These are phyloP conservation scores for Hirsutella rhossiliensis DNA, from an alignment of 2,329 filamentous ascomycete species.

Conservation along the genomic window DNA sequence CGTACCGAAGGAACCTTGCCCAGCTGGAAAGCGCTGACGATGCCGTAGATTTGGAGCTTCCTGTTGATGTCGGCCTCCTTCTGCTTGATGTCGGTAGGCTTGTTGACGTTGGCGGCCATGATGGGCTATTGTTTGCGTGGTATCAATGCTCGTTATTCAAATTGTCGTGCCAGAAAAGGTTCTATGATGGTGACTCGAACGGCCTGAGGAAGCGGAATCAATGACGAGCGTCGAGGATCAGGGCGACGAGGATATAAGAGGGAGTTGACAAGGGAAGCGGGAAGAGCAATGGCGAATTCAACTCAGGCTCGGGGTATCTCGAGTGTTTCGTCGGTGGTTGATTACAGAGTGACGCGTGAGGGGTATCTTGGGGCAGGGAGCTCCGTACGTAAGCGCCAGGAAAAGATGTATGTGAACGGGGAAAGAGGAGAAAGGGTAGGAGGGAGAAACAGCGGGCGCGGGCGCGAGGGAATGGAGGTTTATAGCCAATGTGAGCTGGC, in stretches of 20 bases:
- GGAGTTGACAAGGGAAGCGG: no score
- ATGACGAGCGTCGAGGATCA: no score
- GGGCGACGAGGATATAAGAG: no score
- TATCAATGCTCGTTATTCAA: neutral
- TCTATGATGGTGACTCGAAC: neutral
- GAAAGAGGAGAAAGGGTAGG: neutral
- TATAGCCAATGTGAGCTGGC: slow-evolving; percentile 7
- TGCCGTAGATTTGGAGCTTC: slow-evolving; percentile 93
- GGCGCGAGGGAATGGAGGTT: slow-evolving; percentile 6
- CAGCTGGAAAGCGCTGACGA: slow-evolving; percentile 69
- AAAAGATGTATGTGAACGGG: neutral
- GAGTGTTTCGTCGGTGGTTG: neutral
- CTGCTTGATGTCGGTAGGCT: slow-evolving; percentile 57
- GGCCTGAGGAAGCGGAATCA: neutral
- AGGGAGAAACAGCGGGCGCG: neutral
- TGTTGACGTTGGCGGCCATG: slow-evolving; percentile 49
- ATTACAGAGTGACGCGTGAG: neutral
- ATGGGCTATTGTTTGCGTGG: slow-evolving; percentile 7
- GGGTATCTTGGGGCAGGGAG: neutral
- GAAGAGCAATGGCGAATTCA: neutral
- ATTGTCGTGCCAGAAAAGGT: neutral
- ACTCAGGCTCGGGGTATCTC: slow-evolving; percentile 1
- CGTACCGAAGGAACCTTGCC: slow-evolving; percentile 85
- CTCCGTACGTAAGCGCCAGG: neutral
- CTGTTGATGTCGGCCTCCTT: slow-evolving; percentile 83